Base-by-base conservation (phyloP, 768 basidiomycete genomes). In the Botryobasidium botryosum region DNA sequence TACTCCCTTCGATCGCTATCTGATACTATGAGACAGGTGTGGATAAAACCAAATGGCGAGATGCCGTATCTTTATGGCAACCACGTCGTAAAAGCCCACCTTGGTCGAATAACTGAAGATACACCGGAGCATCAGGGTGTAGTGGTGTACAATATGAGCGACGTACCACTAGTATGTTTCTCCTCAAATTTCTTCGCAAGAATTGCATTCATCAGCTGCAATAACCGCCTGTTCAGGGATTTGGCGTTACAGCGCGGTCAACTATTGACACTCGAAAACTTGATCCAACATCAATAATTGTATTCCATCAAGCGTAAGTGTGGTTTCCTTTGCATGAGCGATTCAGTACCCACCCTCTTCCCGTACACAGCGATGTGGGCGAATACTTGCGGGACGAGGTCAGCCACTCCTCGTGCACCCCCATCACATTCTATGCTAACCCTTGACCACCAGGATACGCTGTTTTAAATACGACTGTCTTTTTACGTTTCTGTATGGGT, bases 21-120 rank as follows among this genome's bases (percentile, higher is more conserved):
- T 29, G 20, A 46, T 35, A 18, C 37, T 20, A 18, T 43, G 10
- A 49, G 26, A 3, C 48, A 96, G 92, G 74, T 97, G 15, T 99
- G 94, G 94, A 88, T 99, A 59, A 99, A 99, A 62, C 80, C 91
- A 21, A 92, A 97, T 52, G 94, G 94, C 56, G 94, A 99, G 64
- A 92, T 99, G 80, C 94, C 94, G 1, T 99, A 92, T 70, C 65
- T 99, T 29, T 99, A 99, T 57, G 94, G 94, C 46, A 99, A 99
- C 58, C 91, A 99, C 64, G 79, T 97, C 48, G 74, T 96, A 51
- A 99, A 97, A 64, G 94, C 94, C 6, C 94, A 99, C 62, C 68
- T 99, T n/a, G 94, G 94, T 15, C 74, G 92, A 48, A 96, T 97
- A 59, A 96, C 94, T 39, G 94, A 99, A 59, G 94, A 99, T 57